phyloP scores from a whole-genome alignment of 1,139 yeast species.

The Candida pseudoviswanathii region DNA sequence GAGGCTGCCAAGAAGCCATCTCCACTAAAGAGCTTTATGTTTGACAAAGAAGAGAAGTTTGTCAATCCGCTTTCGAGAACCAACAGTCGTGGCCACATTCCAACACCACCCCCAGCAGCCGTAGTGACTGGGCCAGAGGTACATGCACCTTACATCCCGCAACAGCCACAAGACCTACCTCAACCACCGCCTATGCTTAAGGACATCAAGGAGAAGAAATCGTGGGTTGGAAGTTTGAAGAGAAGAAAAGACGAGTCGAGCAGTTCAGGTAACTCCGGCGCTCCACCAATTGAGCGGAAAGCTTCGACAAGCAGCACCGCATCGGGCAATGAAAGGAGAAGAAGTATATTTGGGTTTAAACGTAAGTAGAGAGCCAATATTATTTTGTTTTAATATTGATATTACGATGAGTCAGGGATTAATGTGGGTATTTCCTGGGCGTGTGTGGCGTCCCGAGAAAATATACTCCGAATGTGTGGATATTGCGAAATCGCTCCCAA shows the following conservation, averaged over 20 bases:
- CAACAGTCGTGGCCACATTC: conserved; percentile 6
- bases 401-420: too few relatives aligned
- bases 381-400: too few relatives aligned
- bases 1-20: conserved; percentile 13
- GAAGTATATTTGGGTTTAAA: conserved; percentile 44
- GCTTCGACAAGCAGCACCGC: conserved; percentile 17
- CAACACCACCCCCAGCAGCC: background rate
- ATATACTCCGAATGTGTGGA: background rate
- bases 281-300: conserved; percentile 17
- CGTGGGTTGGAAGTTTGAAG: conserved; percentile 47
- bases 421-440: too few relatives aligned
- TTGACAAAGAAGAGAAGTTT: conserved; percentile 15
- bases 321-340: conserved; percentile 24
- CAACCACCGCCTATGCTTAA: conserved; percentile 1
- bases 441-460: background rate
- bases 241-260: conserved; percentile 34
- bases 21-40: conserved; percentile 15
- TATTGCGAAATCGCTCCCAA: conserved; percentile 1
- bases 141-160: background rate
- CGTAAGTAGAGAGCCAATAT: conserved; percentile 20
- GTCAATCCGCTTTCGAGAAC: conserved; percentile 14
- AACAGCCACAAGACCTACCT: conserved; percentile 2
- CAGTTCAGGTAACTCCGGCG: conserved; percentile 13
- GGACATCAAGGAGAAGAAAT: conserved; percentile 36
- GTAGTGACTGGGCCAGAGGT: conserved; percentile 1